Base-by-base conservation (phyloP, 768 basidiomycete species). In the Phylloporus rhodoxanthus region DNA sequence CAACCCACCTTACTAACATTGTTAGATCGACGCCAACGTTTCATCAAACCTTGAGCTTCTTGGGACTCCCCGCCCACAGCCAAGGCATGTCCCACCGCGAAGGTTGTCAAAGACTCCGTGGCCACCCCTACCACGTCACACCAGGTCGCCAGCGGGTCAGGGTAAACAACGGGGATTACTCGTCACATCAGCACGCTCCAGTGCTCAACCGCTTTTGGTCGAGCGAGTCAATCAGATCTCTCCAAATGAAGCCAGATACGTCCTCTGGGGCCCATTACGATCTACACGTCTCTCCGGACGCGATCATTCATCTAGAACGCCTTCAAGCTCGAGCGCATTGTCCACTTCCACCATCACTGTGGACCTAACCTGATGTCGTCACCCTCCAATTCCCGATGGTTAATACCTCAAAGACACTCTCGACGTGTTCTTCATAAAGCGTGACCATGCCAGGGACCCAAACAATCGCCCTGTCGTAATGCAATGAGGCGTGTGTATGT, bases 91-190 rank as follows among this genome's bases (percentile, higher is more conserved):
- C n/a, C n/a, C n/a, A n/a, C n/a, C 51, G 25, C 25, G 25, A 25
- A 25, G 25, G 25, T 25, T 25, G 4, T 7, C 3, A 25, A 3
- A 4, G 4, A 25, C 25, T 25, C 25, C 25, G 25, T 25, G 25
- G 25, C n/a, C n/a, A n/a, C n/a, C n/a, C n/a, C n/a, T n/a, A n/a
- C n/a, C n/a, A n/a, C n/a, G n/a, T n/a, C n/a, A n/a, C n/a, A n/a
- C n/a, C n/a, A n/a, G n/a, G n/a, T n/a, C 46, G 57, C 53, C 50
- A 49, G 29, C 50, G 45, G 29, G 52, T 61, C 63, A 64, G 64
- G 64, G 62, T 53, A 25, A n/a, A 2, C 10, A 47, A 50, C 64
- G 65, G 64, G 65, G 65, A 65, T 67, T 65, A 65, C 65, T 54
- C 55, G 4, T 28, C 26, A 7, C 25, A 25, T n/a, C n/a, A n/a